Percentiles rank a stretch among this genome's conserved stretches.
These are phyloP conservation scores for Incumbomyces lentus DNA, from an alignment of 2,329 filamentous ascomycete species.

Conservation along the genomic window DNA sequence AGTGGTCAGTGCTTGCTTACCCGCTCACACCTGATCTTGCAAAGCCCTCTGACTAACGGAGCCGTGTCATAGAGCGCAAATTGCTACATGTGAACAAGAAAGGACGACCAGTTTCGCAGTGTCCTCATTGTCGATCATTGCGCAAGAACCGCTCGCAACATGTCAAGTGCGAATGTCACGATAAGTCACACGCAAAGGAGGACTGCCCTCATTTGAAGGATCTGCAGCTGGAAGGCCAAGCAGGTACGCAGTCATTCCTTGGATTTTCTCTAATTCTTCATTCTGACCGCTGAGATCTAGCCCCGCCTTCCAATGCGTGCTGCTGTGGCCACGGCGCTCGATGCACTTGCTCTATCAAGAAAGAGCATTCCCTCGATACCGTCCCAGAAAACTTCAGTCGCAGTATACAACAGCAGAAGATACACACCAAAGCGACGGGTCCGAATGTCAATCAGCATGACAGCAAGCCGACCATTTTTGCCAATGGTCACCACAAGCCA, in stretches of 20 bases:
- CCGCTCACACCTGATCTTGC: slow-evolving; percentile 8
- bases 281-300: slow-evolving; percentile 4
- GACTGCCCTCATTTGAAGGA: slow-evolving; percentile 25
- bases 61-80: slow-evolving; percentile 58
- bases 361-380: slow-evolving; percentile 42
- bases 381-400: slow-evolving; percentile 31
- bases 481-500: slow-evolving; percentile 56
- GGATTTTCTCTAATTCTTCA: not conserved
- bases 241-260: slow-evolving; percentile 19
- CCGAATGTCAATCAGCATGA: slow-evolving; percentile 43
- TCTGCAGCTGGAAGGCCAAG: slow-evolving; percentile 22
- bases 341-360: slow-evolving; percentile 52
- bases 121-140: slow-evolving; percentile 87
- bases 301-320: slow-evolving; percentile 22
- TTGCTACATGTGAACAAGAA: slow-evolving; percentile 96
- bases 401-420: slow-evolving; percentile 26
- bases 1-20: slow-evolving; percentile 55
- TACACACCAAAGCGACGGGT: slow-evolving; percentile 41
- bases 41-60: not conserved
- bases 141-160: slow-evolving; percentile 93
- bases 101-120: slow-evolving; percentile 94
- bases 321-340: slow-evolving; percentile 49
- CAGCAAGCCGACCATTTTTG: slow-evolving; percentile 49
- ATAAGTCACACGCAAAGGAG: slow-evolving; percentile 50
- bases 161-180: slow-evolving; percentile 92